Percentiles rank a stretch among this genome's conserved stretches.
Conservation (phyloP, 1,284 basidiomycete species). For the Trichosporon sp. region DNA sequence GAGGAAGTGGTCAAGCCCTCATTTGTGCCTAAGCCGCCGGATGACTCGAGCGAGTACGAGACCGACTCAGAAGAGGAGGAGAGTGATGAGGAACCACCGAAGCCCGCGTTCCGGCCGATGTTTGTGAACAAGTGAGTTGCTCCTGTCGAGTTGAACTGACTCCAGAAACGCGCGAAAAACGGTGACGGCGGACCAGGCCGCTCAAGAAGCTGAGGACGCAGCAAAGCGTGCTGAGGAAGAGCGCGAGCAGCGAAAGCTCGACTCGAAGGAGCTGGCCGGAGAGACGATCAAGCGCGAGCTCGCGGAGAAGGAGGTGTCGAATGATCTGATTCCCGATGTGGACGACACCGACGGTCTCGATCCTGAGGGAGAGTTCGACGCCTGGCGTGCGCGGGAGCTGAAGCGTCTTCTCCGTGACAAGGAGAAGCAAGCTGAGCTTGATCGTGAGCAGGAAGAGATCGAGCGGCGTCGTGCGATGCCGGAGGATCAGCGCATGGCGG, state of each 20-base stretch:
- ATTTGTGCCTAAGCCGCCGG: slow-evolving; percentile 32
- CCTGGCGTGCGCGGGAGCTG: slow-evolving; percentile 91
- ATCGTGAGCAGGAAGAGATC: slow-evolving; percentile 83
- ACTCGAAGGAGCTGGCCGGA: slow-evolving; percentile 53
- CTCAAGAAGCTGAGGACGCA: slow-evolving; percentile 49
- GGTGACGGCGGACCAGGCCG: slow-evolving; percentile 47
- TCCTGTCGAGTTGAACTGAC: slow-evolving; percentile 17
- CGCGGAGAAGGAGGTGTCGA: slow-evolving; percentile 71
- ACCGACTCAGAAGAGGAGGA: slow-evolving; percentile 53
- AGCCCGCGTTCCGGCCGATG: slow-evolving; percentile 54
- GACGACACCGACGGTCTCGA: slow-evolving; percentile 96
- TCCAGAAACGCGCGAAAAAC: slow-evolving; percentile 45
- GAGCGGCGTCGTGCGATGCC: slow-evolving; percentile 87
- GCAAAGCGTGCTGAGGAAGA: slow-evolving; percentile 47
- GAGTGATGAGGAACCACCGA: slow-evolving; percentile 43
- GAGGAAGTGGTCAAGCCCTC: slow-evolving; percentile 43
- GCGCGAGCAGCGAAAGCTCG: slow-evolving; percentile 49
- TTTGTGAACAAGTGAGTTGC: slow-evolving; percentile 52
- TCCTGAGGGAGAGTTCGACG: slow-evolving; percentile 87
- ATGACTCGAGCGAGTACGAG: slow-evolving; percentile 56
- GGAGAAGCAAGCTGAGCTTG: slow-evolving; percentile 73
- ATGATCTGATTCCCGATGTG: slow-evolving; percentile 72
- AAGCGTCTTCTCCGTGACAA: slow-evolving; percentile 87
- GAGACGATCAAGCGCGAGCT: slow-evolving; percentile 56
- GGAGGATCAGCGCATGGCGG: slow-evolving; percentile 83